These are phyloP conservation scores for Penicillium sp. DNA, from an alignment of 2,329 filamentous ascomycete genomes.

Conservation along the genomic window DNA sequence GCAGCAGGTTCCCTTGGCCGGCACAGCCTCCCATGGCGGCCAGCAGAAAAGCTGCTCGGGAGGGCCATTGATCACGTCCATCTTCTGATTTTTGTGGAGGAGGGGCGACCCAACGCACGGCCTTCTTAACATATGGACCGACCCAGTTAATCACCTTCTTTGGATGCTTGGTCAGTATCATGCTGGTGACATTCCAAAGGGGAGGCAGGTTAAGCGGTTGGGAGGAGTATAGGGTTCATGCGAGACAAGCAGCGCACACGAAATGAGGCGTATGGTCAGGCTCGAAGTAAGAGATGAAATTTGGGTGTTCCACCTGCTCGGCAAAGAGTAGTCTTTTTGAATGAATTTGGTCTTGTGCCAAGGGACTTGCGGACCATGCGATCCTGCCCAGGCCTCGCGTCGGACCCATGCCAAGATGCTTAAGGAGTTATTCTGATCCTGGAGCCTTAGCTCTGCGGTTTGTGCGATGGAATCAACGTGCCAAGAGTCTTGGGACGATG, in stretches of 20 bases:
- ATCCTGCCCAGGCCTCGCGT: background rate
- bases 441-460: background rate
- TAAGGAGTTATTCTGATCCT: background rate
- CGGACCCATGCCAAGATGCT: constrained; percentile 10
- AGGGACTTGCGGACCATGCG: background rate
- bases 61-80: constrained; percentile 60
- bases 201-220: background rate
- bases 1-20: constrained; percentile 62
- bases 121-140: constrained; percentile 20
- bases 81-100: constrained; percentile 41
- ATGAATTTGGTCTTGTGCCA: constrained; percentile 2
- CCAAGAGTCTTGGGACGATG: constrained; percentile 14
- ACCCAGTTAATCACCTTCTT: background rate
- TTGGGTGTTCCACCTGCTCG: background rate
- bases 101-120: constrained; percentile 39
- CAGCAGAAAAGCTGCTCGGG: constrained; percentile 59
- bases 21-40: constrained; percentile 64
- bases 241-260: background rate
- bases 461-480: background rate
- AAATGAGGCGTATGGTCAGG: too few relatives aligned
- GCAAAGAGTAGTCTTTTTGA: background rate
- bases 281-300: background rate
- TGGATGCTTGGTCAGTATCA: constrained; percentile 4
- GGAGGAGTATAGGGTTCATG: background rate
- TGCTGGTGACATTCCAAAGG: background rate